Base-by-base conservation (phyloP, 495 filamentous ascomycete genomes). In the Penicillium angulare region DNA sequence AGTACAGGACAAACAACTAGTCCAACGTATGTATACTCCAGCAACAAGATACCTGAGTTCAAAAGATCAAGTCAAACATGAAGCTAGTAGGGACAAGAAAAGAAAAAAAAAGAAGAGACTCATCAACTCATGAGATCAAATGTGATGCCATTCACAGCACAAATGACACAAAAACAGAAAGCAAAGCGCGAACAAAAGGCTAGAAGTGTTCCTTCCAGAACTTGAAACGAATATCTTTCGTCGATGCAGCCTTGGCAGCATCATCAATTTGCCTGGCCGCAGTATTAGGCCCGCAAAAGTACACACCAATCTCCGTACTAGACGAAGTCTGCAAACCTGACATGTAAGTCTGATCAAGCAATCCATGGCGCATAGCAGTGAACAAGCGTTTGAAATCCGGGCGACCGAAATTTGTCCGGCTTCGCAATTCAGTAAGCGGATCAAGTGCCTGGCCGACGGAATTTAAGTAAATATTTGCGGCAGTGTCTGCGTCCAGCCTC, bases 171-270 rank as follows among this genome's bases (percentile, higher is more conserved):
- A 4, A 34, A 27, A 24, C 18, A 32, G 42, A 47, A 49, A 32
- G 5, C 7, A 35, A 46, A 39, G 17, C 27, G 24, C 9, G 35
- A 44, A 47, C 35, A 18, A 15, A 40, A 10, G 22, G 5, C 50
- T 67, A 78, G 50, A 81, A 87, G 78, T 99, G 91, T 72, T 99
- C 93, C 74, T 97, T 99, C 93, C 93, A 99, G 78, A 99, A 99
- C 65, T 89, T 90, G 75, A 97, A 99, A 48, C 81, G 81, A 47
- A 98, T 88, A 55, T 95, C 88, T 52, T 77, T 80, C 6, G 78
- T 84, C 16, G 83, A 88, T 6, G 86, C 84, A 36, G 68, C 60
- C 59, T 82, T 85, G 42, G 89, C 86, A 12, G 93, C 91, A 63
- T 84, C 84, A 64, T 84, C 84, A 60, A 99, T 97, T 63, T 92